Evolutionary conservation across 306 rosid genomes (phyloP), one percentile per base, ranked within the genome.

Genomic region (Hippophae tibetana): DNA sequence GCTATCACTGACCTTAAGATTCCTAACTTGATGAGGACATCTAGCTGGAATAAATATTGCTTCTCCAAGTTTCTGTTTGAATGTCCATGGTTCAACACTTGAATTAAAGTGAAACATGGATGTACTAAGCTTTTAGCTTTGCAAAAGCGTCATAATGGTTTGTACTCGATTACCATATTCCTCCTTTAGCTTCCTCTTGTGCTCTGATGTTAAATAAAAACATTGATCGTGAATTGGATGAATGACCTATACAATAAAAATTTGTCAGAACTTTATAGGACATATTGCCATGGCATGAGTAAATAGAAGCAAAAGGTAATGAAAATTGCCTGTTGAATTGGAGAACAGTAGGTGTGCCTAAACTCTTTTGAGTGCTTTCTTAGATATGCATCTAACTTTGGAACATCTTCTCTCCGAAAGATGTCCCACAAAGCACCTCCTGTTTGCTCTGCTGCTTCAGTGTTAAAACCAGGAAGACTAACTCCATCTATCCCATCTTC

Each of bases 1-100:
- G 38, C 38, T 31, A 31, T 31, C 38, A 2, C 38, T 31, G 72
- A 66, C 95, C 93, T 74, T 82, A 61, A 87, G 93, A 74, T 87
- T 87, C 61, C 95, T 82, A 41, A 87, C 95, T 87, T 87, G 95
- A 57, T 87, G 95, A 0, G 95, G 95, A 67, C 95, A 87, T 70
- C 95, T 93, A 55, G 95, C 95, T 52, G 95, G 93, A 67, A 87
- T 82, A 82, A 87, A 80, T 57, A 87, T 89, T 38, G 95, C 93
- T 66, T 87, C 95, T 56, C 95, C 95, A 54, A 82, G 78, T 58
- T 62, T 72, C 65, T 87, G 95, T 63, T 80, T 76, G 68, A 87
- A 87, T 3, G 89, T 87, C 95, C 95, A 87, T 0, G 95, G 89
- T 49, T 84, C 89, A 54, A 87, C 68, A 44, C 89, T 93, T 87